Base-by-base conservation (phyloP, 768 basidiomycete species). In the Holtermannia corniformis region DNA sequence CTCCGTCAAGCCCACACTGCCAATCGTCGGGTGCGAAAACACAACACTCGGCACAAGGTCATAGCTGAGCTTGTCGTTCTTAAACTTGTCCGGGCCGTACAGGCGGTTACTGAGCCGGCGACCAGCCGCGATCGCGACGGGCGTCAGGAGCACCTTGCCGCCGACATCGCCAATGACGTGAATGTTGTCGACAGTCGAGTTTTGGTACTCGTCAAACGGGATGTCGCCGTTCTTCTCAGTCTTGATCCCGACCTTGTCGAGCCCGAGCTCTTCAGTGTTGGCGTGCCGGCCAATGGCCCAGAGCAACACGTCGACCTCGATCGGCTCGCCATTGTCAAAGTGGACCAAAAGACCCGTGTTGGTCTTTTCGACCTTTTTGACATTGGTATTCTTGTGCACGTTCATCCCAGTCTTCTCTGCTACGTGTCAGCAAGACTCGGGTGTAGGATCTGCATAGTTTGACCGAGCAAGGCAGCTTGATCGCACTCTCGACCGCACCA, bases 1-100 rank as follows among this genome's bases (percentile, higher is more conserved):
- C 71, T 99, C 92, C 5, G 93, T 95, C 59, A 96, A 77, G 47
- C 95, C 95, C 27, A 97, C 88, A 13, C 91, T 87, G 26, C 95
- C 95, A 54, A 95, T 87, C 12, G 93, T 82, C 0, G 93, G 95
- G 72, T 97, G 93, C 89, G 93, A 88, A 76, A 97, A 97, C 51
- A 97, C 90, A 56, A 97, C 95, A 44, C 84, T 87, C 3, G 95
- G 85, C 54, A 99, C 91, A 69, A 96, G 81, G 27, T 83, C 78
- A 70, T 97, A 99, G 61, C 77, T 78, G 52, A 96, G 78, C 72
- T 93, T 90, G 64, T 93, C 86, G 45, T 84, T 71, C 76, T 86
- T 90, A 79, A 78, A 92, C 73, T 87, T 78, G 55, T 82, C 80
- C 2, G 83, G 83, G 10, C 95, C 95, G 64, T 89, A 99, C 44